Conservation (phyloP, 2,329 filamentous ascomycete species). For the Hymenoscyphus fructigenus region DNA sequence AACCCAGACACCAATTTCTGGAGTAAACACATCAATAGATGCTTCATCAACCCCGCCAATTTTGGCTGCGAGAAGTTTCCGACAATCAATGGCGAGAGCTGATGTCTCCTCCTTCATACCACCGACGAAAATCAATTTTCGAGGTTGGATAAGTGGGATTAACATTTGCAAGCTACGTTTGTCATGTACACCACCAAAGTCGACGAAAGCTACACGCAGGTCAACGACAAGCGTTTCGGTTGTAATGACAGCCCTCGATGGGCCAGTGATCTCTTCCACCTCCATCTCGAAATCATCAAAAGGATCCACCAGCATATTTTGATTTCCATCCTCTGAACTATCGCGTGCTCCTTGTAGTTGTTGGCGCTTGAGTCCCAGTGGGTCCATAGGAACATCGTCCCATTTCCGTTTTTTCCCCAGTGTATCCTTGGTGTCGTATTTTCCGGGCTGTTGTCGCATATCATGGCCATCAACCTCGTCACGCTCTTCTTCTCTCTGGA, state of each 20-base stretch:
- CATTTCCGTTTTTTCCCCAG: constrained; percentile 93
- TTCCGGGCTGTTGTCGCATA: constrained; percentile 50
- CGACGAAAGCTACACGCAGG: constrained; percentile 79
- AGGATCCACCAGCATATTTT: constrained; percentile 44
- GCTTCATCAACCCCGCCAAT: constrained; percentile 46
- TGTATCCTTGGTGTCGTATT: constrained; percentile 54
- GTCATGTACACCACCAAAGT: constrained; percentile 91
- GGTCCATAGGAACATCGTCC: constrained; percentile 61
- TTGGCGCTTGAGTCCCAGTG: constrained; percentile 55
- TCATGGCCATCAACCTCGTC: constrained; percentile 71
- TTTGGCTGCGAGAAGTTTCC: constrained; percentile 57
- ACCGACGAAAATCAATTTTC: constrained; percentile 90
- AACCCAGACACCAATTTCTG: constrained; percentile 68
- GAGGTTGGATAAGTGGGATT: constrained; percentile 87
- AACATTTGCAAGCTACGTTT: constrained; percentile 92
- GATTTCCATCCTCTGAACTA: constrained; percentile 43
- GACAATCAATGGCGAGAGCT: constrained; percentile 76
- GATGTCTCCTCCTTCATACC: constrained; percentile 78
- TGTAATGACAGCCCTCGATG: constrained; percentile 71
- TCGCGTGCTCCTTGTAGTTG: constrained; percentile 43
- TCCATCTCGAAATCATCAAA: constrained; percentile 60
- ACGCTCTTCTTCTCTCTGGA: constrained; percentile 86
- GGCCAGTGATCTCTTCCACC: constrained; percentile 57
- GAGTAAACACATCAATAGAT: constrained; percentile 74
- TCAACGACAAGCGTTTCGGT: constrained; percentile 65